Evolutionary conservation across 2,329 filamentous ascomycete species (phyloP).

Genomic region (Arachnomyces sp.): DNA sequence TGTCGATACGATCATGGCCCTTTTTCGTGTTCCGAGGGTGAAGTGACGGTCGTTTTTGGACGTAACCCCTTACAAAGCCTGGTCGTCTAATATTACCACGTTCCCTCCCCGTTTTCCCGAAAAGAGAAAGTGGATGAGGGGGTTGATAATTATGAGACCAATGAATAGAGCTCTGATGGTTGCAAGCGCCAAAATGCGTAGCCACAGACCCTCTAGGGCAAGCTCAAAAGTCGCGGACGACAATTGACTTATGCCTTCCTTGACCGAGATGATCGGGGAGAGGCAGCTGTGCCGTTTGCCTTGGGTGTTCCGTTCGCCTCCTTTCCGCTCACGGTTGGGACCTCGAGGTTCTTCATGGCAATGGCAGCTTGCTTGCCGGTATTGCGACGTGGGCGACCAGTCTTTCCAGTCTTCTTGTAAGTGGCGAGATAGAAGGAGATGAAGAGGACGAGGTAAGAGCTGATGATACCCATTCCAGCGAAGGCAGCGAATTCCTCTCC

Average conservation of each 20-base stretch:
- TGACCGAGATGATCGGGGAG: constrained; percentile 35
- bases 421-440: constrained; percentile 92
- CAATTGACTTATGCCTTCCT: constrained; percentile 36
- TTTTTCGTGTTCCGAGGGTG: too few species aligned
- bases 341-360: constrained; percentile 69
- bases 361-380: constrained; percentile 78
- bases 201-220: too few species aligned
- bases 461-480: constrained; percentile 74
- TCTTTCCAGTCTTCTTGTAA: constrained; percentile 56
- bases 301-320: constrained; percentile 21
- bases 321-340: constrained; percentile 35
- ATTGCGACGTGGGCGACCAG: constrained; percentile 35
- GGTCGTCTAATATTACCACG: too few species aligned
- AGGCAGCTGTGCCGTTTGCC: constrained; percentile 26
- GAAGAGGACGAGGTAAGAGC: constrained; percentile 86
- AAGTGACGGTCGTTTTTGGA: too few species aligned
- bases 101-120: too few species aligned
- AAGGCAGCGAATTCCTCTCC: constrained; percentile 90
- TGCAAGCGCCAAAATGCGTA: too few species aligned
- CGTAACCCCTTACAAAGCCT: too few species aligned
- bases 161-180: too few species aligned
- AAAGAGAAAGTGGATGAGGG: too few species aligned
- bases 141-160: too few species aligned
- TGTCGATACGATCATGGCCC: too few species aligned
- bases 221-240: too few species aligned